Conservation (phyloP, 1,139 yeast species). For the Arxiozyma telluris region DNA sequence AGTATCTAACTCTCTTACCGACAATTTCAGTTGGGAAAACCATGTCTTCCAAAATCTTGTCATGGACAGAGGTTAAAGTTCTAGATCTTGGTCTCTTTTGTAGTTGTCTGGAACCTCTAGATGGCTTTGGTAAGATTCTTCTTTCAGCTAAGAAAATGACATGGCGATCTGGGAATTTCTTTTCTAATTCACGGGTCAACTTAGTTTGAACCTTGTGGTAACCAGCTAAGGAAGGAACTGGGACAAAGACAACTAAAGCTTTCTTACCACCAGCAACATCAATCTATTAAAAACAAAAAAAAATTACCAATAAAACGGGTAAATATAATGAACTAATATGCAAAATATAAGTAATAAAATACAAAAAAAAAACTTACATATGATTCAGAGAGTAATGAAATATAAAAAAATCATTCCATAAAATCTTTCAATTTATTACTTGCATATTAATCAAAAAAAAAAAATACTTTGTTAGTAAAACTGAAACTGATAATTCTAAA, state of each 20-base stretch:
- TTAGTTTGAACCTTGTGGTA: conserved; percentile 97
- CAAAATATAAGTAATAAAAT: background rate
- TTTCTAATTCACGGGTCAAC: conserved; percentile 98
- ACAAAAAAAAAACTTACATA: too few relatives aligned
- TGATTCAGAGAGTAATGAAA: too few relatives aligned
- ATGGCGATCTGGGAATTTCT: conserved; percentile 99
- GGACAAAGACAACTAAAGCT: conserved; percentile 97
- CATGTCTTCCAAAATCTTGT: conserved; percentile 95
- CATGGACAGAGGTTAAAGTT: conserved; percentile 98
- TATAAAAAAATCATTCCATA: background rate
- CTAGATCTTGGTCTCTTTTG: conserved; percentile 99
- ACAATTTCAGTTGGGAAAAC: conserved; percentile 99
- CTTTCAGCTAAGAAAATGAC: conserved; percentile 99
- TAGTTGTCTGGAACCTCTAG: conserved; percentile 79
- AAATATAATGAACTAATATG: background rate
- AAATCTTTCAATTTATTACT: background rate
- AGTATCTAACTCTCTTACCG: conserved; percentile 99
- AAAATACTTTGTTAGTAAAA: background rate
- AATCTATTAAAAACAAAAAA: conserved; percentile 35
- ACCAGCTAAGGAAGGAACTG: conserved; percentile 85
- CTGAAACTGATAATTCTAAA: background rate
- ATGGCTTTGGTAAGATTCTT: conserved; percentile 96
- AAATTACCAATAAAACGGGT: background rate
- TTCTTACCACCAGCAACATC: conserved; percentile 98
- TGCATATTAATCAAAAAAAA: background rate